phyloP scores from a whole-genome alignment of 2,329 filamentous ascomycete genomes.

The Colletotrichum cuscutae region DNA sequence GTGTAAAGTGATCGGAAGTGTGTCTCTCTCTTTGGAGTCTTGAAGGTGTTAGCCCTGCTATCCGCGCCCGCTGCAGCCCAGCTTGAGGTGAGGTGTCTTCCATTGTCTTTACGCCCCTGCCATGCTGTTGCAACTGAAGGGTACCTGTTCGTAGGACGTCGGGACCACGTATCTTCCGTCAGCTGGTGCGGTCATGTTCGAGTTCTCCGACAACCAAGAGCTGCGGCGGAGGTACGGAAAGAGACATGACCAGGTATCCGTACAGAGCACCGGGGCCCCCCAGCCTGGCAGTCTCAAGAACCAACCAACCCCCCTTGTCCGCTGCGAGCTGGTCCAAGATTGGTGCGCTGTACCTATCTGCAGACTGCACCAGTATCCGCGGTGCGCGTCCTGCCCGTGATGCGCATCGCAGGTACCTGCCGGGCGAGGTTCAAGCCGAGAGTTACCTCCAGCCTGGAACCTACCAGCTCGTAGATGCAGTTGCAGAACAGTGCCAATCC shows the following conservation, averaged over 20 bases:
- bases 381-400: conserved; percentile 19
- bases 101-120: background rate
- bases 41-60: background rate
- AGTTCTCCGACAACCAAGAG: background rate
- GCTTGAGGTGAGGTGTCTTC: background rate
- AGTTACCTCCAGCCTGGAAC: conserved; percentile 13
- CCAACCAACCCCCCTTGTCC: conserved; percentile 15
- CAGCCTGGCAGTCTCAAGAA: background rate
- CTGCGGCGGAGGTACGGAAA: conserved; percentile 1
- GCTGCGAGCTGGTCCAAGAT: conserved; percentile 20
- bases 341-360: conserved; percentile 22
- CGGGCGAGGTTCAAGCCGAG: background rate
- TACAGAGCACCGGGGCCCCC: background rate
- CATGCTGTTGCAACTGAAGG: background rate
- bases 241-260: conserved; percentile 1
- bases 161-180: background rate
- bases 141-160: background rate
- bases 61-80: background rate
- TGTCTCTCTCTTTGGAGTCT: background rate
- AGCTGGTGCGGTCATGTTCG: background rate
- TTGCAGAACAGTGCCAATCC: conserved; percentile 5
- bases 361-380: conserved; percentile 13
- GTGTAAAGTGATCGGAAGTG: background rate
- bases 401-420: conserved; percentile 17
- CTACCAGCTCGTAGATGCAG: conserved; percentile 5